A percentile compares a stretch with the other conserved stretches of the same genome.
phyloP scores from a whole-genome alignment of 305 asterid genomes.

The Caryopteris hybrid region DNA sequence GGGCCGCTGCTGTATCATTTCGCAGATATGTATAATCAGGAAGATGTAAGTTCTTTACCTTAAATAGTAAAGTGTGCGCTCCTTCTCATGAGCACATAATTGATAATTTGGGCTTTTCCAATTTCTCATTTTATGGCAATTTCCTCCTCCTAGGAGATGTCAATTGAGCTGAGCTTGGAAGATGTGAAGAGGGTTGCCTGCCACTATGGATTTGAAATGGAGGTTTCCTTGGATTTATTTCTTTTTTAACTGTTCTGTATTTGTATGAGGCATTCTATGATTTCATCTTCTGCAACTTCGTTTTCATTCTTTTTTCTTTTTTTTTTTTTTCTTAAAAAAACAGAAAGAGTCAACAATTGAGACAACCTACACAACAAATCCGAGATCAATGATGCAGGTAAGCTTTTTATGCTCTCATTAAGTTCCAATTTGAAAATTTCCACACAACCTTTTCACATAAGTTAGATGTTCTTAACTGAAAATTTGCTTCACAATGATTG shows the following conservation, averaged over 20 bases:
- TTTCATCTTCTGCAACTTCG: not conserved
- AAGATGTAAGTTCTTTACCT: slow-evolving; percentile 55
- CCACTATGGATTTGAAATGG: slow-evolving; percentile 76
- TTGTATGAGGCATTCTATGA: not conserved
- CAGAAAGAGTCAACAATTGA: slow-evolving; percentile 81
- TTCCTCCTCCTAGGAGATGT: slow-evolving; percentile 66
- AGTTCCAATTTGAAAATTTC: not conserved
- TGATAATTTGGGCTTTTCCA: not conserved
- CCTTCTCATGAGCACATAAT: not conserved
- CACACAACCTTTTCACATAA: not conserved
- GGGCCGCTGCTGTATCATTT: slow-evolving; percentile 97
- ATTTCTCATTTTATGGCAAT: slow-evolving; percentile 2
- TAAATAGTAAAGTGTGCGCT: not conserved
- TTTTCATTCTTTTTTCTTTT: not conserved
- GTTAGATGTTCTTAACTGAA: not conserved
- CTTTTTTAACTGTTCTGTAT: not conserved
- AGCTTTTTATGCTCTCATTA: slow-evolving; percentile 11
- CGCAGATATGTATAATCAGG: slow-evolving; percentile 75
- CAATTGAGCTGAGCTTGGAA: slow-evolving; percentile 93
- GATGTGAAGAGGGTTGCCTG: slow-evolving; percentile 79
- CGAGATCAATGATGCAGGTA: slow-evolving; percentile 96
- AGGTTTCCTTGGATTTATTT: slow-evolving; percentile 41
- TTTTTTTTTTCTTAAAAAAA: not conserved
- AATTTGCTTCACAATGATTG: not conserved
- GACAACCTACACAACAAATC: slow-evolving; percentile 89